Base-by-base conservation (phyloP, 345 rosid species). In the Boechera stricta region DNA sequence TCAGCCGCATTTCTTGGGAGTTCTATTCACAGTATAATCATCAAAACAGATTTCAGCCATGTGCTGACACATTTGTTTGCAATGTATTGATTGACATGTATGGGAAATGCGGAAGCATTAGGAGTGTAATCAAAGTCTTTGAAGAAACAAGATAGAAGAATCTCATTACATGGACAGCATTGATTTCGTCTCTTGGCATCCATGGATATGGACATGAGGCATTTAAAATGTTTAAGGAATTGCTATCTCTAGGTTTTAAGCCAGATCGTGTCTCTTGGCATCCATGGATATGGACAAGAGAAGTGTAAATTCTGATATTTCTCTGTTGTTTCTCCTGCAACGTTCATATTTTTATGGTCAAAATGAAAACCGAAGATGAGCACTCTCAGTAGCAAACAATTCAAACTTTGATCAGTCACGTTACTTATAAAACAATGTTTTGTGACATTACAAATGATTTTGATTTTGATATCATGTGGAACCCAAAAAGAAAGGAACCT, bases 71-170 rank as follows among this genome's bases (percentile, higher is more conserved):
- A 59, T 84, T 89, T 58, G 85, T 88, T 21, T 84, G 84, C 82
- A 92, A 94, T 76, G 58, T 88, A 21, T 77, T 94, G 74, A 85
- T 94, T 80, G 91, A 89, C 84, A 90, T 94, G 98, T 90, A 94
- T 77, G 97, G 98, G 78, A 92, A 92, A 83, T 92, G 97, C 71
- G 98, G 97, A 52, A 79, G 80, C 84, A 66, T 82, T 11, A 44
- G 47, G 64, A 85, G 87, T 74, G 81, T 86, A 16, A 45, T 82
- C 41, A 84, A 86, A 78, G 71, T 83, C 62, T 91, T 91, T 39
- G 77, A 83, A 39, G 70, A 69, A 64, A 76, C 85, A 81, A 68
- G 72, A 7, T 82, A 84, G 49, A 87, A 83, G 79, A 93, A 88
- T 61, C 61, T 85, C 69, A 78, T 94, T 73, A 85, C 98, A 53